Evolutionary conservation across 2,329 filamentous ascomycete genomes (phyloP).

Genomic region (Colletotrichum sublineola): DNA sequence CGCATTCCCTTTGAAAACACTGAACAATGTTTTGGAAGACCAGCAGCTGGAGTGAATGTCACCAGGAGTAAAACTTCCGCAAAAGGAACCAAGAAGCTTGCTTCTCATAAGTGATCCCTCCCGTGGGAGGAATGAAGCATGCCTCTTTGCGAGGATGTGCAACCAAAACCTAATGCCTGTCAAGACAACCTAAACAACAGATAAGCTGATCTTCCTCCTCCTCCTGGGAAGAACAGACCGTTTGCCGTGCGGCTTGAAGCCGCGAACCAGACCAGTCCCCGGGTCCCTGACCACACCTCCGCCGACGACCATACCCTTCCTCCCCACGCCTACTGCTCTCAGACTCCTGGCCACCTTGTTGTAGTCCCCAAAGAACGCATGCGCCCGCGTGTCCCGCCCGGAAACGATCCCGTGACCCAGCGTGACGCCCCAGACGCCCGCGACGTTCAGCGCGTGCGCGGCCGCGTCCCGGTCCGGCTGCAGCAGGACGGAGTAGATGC

Average conservation of each 20-base stretch:
- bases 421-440: slow-evolving; percentile 66
- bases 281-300: slow-evolving; percentile 56
- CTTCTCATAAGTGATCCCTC: not conserved
- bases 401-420: slow-evolving; percentile 67
- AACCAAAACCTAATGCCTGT: not conserved
- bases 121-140: not conserved
- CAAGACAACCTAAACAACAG: not conserved
- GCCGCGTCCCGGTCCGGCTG: slow-evolving; percentile 58
- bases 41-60: not conserved
- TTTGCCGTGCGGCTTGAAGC: slow-evolving; percentile 44
- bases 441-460: slow-evolving; percentile 65
- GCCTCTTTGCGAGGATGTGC: not conserved
- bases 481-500: slow-evolving; percentile 70
- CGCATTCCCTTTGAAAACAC: not conserved
- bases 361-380: slow-evolving; percentile 69
- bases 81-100: not conserved
- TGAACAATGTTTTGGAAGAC: not conserved
- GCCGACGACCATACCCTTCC: slow-evolving; percentile 59
- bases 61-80: not conserved
- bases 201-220: not conserved
- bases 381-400: slow-evolving; percentile 59
- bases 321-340: slow-evolving; percentile 47
- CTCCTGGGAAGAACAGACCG: too few species aligned
- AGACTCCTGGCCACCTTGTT: slow-evolving; percentile 57
- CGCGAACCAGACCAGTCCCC: slow-evolving; percentile 55